A percentile compares a stretch with the other conserved stretches of the same genome.
phyloP scores from a whole-genome alignment of 192 early-diverging fungal species.

The Phlyctochytrium bullatum region DNA sequence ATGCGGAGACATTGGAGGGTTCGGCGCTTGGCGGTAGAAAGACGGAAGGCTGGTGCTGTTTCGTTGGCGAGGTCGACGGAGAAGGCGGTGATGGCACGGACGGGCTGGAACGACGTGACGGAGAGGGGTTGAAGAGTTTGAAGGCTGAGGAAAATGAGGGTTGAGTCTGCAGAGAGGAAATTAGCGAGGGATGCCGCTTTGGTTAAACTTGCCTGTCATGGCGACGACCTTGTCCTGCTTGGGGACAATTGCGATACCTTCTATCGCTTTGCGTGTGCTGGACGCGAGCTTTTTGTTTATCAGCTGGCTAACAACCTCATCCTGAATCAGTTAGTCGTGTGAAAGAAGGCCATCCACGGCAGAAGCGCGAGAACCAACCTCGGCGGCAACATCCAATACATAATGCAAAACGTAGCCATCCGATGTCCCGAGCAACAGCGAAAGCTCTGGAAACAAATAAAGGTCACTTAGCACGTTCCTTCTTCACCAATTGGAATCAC shows the following conservation, averaged over 20 bases:
- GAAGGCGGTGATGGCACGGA: constrained; percentile 34
- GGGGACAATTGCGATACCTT: constrained; percentile 61
- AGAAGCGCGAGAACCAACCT: constrained; percentile 15
- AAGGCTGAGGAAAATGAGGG: constrained; percentile 62
- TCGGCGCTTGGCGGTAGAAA: constrained; percentile 43
- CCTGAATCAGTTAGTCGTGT: neutral
- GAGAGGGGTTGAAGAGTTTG: constrained; percentile 31
- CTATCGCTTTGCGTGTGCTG: constrained; percentile 57
- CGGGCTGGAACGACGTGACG: constrained; percentile 12
- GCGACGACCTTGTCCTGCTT: constrained; percentile 64
- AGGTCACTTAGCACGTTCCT: no score
- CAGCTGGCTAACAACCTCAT: constrained; percentile 32
- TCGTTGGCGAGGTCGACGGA: constrained; percentile 35
- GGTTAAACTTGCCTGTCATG: constrained; percentile 54
- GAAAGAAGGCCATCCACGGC: neutral
- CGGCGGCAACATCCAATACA: constrained; percentile 44
- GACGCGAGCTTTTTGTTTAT: constrained; percentile 50
- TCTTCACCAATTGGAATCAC: no score
- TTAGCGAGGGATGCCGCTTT: neutral
- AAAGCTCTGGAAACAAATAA: no score
- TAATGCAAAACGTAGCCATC: constrained; percentile 73
- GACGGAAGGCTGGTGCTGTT: constrained; percentile 38
- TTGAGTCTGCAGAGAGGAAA: constrained; percentile 48
- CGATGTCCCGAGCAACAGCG: constrained; percentile 72
- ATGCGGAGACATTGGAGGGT: constrained; percentile 25